Evolutionary conservation across 805 yeast genomes (phyloP).

Genomic region (Lachancea kluyveri): DNA sequence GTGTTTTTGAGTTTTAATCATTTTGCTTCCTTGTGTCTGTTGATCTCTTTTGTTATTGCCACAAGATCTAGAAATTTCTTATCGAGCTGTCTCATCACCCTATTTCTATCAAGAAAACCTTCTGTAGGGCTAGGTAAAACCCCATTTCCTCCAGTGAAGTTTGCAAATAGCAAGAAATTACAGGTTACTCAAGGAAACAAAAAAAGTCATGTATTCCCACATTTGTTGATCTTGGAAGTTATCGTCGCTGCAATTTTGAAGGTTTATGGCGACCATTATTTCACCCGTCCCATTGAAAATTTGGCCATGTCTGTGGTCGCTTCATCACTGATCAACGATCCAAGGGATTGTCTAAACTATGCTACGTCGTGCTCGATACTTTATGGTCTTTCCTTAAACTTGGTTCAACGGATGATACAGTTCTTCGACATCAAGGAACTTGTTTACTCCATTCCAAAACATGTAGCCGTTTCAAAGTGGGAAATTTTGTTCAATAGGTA

Average conservation of each 20-base stretch:
- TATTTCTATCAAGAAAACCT: conserved; percentile 21
- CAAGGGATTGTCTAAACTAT: conserved; percentile 22
- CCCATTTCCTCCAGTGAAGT: background rate
- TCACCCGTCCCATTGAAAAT: conserved; percentile 21
- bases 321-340: conserved; percentile 30
- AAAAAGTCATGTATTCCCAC: background rate
- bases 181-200: background rate
- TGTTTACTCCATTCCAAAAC: conserved; percentile 1
- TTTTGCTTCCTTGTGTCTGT: conserved; percentile 20
- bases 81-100: conserved; percentile 22
- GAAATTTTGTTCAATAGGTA: background rate
- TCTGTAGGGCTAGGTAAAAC: background rate
- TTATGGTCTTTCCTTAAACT: conserved; percentile 20
- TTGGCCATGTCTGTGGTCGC: conserved; percentile 27
- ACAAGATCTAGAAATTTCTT: conserved; percentile 23
- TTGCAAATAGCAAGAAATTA: background rate
- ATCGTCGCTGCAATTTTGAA: conserved; percentile 18
- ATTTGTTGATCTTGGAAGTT: conserved; percentile 10
- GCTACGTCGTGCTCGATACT: conserved; percentile 27
- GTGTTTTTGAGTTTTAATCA: conserved; percentile 30
- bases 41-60: conserved; percentile 22
- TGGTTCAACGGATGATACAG: conserved; percentile 4
- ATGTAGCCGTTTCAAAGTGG: conserved; percentile 3
- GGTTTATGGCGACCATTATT: conserved; percentile 16
- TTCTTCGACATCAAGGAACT: conserved; percentile 3